phyloP scores from a whole-genome alignment of 805 yeast genomes.

The Metschnikowia reukaufii region DNA sequence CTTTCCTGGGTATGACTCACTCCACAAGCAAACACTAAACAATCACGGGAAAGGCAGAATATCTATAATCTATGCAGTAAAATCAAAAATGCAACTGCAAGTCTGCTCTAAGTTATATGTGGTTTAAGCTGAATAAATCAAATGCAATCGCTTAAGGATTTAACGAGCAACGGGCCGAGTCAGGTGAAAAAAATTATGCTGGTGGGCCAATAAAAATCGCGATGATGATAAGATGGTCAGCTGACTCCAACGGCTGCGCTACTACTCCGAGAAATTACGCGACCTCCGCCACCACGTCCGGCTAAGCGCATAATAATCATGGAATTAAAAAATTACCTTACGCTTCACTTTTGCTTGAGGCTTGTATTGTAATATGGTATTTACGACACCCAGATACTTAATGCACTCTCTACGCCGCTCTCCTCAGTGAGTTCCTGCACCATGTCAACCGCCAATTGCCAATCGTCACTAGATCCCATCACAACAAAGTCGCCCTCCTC shows the following conservation, averaged over 20 bases:
- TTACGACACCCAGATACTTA: conserved; percentile 45
- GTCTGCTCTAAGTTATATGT: too few relatives aligned
- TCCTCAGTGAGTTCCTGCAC: conserved; percentile 33
- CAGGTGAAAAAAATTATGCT: conserved; percentile 3
- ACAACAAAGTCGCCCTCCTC: conserved; percentile 95
- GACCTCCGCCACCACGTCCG: too few relatives aligned
- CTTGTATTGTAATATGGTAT: not conserved
- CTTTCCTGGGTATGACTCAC: conserved; percentile 1
- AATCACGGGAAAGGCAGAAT: not conserved
- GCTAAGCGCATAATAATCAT: not conserved
- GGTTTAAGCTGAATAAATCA: not conserved
- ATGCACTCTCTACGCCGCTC: conserved; percentile 21
- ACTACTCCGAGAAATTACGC: not conserved
- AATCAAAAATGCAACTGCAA: too few relatives aligned
- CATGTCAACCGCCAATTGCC: conserved; percentile 78
- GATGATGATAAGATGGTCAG: conserved; percentile 15
- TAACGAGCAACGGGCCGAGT: conserved; percentile 2
- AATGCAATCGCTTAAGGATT: not conserved
- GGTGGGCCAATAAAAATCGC: conserved; percentile 15
- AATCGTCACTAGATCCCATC: conserved; percentile 83
- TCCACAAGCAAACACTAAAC: not conserved
- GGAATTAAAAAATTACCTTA: too few relatives aligned
- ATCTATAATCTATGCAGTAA: not conserved
- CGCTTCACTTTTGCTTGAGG: too few relatives aligned
- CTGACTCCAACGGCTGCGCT: conserved; percentile 1